A percentile compares a stretch with the other conserved stretches of the same genome.
phyloP scores from a whole-genome alignment of 2,329 filamentous ascomycete species.

The Neofusicoccum laricinum region DNA sequence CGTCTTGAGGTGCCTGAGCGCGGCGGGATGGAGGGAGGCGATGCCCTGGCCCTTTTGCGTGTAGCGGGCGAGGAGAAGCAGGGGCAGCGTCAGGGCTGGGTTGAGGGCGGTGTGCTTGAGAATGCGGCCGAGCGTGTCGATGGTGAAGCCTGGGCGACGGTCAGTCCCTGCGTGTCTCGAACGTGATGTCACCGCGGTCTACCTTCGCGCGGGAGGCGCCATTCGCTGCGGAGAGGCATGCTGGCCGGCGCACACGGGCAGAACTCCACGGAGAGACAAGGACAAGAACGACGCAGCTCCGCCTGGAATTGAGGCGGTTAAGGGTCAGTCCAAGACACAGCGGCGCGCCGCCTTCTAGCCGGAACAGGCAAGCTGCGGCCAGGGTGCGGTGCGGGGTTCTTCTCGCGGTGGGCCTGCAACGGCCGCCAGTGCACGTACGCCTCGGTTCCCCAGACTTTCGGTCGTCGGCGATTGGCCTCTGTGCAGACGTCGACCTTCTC shows the following conservation, averaged over 20 bases:
- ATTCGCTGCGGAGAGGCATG: slow-evolving; percentile 28
- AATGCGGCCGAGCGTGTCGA: slow-evolving; percentile 58
- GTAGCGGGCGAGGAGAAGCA: slow-evolving; percentile 62
- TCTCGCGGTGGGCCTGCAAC: background rate
- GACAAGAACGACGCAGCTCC: background rate
- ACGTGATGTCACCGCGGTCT: background rate
- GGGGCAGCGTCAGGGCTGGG: slow-evolving; percentile 61
- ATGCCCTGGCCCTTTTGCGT: slow-evolving; percentile 61
- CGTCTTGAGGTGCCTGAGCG: slow-evolving; percentile 52
- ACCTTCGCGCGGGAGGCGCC: slow-evolving; percentile 39
- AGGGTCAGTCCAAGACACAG: background rate
- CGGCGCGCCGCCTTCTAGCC: background rate
- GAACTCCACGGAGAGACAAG: too few species aligned
- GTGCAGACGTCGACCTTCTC: too few species aligned
- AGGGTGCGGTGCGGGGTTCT: background rate
- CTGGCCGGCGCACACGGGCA: too few species aligned
- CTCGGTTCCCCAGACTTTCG: background rate
- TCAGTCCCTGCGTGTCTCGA: background rate
- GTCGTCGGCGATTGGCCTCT: background rate
- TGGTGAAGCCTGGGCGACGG: slow-evolving; percentile 31
- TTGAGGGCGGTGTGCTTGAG: slow-evolving; percentile 63
- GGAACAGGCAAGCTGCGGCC: background rate
- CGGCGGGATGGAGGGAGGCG: slow-evolving; percentile 51
- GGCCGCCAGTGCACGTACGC: background rate
- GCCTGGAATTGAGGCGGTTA: too few species aligned